Conservation (phyloP, 495 filamentous ascomycete species). For the Penicillium soppii region DNA sequence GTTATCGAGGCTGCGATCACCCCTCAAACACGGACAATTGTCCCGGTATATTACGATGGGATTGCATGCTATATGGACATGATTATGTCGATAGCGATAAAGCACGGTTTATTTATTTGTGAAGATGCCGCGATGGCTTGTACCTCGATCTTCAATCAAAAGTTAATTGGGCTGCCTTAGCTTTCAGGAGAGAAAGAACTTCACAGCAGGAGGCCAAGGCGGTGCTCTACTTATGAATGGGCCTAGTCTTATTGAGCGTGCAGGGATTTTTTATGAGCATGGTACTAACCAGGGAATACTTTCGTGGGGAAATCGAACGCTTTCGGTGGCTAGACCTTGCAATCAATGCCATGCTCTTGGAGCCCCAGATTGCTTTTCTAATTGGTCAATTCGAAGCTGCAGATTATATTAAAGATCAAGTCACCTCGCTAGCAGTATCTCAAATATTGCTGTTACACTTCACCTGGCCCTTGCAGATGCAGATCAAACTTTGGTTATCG, state of each 20-base stretch:
- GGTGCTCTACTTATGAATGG: conserved; percentile 21
- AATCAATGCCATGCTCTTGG: conserved; percentile 13
- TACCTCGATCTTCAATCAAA: conserved; percentile 12
- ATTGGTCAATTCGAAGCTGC: conserved; percentile 19
- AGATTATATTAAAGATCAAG: conserved; percentile 12
- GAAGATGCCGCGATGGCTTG: conserved; percentile 23
- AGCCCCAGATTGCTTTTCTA: conserved; percentile 22
- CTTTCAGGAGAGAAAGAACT: conserved; percentile 28
- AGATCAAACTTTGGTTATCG: conserved; percentile 4
- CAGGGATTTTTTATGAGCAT: conserved; percentile 19
- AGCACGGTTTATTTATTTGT: conserved; percentile 14
- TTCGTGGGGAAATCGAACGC: conserved; percentile 18
- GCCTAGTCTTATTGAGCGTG: conserved; percentile 3
- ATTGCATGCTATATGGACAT: conserved; percentile 23
- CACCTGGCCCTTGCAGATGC: not conserved
- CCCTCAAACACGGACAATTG: conserved; percentile 15
- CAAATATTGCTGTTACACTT: conserved; percentile 11
- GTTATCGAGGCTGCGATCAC: conserved; percentile 20
- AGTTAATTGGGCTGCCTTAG: conserved; percentile 23
- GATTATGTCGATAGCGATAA: conserved; percentile 16
- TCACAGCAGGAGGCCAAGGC: conserved; percentile 19
- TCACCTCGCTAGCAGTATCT: conserved; percentile 4
- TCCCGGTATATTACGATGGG: conserved; percentile 23
- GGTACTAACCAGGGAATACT: conserved; percentile 20
- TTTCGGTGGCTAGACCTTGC: conserved; percentile 19